These are phyloP conservation scores for Rhodocollybia butyracea DNA, from an alignment of 768 basidiomycete genomes.

Conservation along the genomic window DNA sequence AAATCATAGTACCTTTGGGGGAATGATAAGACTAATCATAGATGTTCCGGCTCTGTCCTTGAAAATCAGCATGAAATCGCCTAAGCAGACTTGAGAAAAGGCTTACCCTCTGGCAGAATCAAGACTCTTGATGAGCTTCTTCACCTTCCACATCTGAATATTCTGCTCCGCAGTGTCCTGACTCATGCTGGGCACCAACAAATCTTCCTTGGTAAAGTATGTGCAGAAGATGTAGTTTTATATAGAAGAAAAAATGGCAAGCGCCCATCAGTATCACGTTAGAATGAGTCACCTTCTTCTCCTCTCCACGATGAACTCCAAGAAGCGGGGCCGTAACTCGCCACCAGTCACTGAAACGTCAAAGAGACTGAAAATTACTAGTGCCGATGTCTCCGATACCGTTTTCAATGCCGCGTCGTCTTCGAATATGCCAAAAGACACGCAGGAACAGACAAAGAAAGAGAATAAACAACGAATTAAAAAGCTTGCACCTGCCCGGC, in stretches of 20 bases:
- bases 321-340: slow-evolving; percentile 4
- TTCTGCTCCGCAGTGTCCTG: slow-evolving; percentile 89
- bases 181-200: slow-evolving; percentile 58
- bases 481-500: slow-evolving; percentile 71
- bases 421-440: not conserved
- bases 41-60: slow-evolving; percentile 82
- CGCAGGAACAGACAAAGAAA: slow-evolving; percentile 8
- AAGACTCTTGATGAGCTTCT: slow-evolving; percentile 98
- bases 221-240: slow-evolving; percentile 2
- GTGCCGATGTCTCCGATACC: not conserved
- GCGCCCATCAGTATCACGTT: too few relatives aligned
- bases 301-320: too few relatives aligned
- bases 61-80: slow-evolving; percentile 21
- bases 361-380: not conserved
- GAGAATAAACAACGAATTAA: slow-evolving; percentile 37
- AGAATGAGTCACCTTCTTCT: too few relatives aligned
- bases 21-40: slow-evolving; percentile 98
- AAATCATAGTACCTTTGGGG: slow-evolving; percentile 69
- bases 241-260: not conserved
- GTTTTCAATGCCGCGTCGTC: not conserved
- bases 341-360: not conserved
- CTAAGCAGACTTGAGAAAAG: not conserved
- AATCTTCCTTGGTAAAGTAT: not conserved
- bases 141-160: slow-evolving; percentile 98
- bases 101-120: slow-evolving; percentile 85